Conservation (phyloP, 225 moss, liverwort and hornwort species). For the Pseudisothecium myosuroides region DNA sequence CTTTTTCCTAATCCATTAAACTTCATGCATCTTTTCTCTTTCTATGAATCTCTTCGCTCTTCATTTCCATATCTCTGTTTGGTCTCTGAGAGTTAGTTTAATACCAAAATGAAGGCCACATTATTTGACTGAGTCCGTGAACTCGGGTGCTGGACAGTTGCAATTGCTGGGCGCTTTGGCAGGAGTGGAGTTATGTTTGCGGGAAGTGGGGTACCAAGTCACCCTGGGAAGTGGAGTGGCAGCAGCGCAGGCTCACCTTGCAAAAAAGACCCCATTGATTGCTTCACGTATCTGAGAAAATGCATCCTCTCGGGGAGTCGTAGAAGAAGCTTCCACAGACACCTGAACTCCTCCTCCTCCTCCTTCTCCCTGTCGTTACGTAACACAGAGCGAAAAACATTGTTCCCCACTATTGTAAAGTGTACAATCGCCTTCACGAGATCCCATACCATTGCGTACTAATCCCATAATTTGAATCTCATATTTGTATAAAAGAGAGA, state of each 20-base stretch:
- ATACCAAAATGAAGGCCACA: neutral
- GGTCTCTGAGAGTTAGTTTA: neutral
- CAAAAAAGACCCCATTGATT: conserved; percentile 69
- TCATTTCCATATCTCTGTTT: neutral
- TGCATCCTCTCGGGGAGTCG: neutral
- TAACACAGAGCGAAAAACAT: neutral
- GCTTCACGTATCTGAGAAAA: conserved; percentile 42
- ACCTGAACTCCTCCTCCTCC: neutral
- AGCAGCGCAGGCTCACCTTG: conserved; percentile 63
- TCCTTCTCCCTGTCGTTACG: neutral
- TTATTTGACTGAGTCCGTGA: neutral
- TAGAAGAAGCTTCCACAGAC: neutral
- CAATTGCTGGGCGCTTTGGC: conserved; percentile 85
- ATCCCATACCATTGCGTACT: neutral
- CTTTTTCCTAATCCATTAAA: neutral
- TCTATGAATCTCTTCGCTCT: neutral
- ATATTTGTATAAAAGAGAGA: conserved; percentile 7
- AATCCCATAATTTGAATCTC: neutral
- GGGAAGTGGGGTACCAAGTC: conserved; percentile 59
- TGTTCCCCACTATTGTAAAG: neutral
- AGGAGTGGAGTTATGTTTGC: conserved; percentile 69
- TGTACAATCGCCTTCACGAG: neutral
- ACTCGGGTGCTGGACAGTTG: conserved; percentile 30
- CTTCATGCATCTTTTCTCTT: neutral
- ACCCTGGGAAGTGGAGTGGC: conserved; percentile 82